phyloP scores from a whole-genome alignment of 1,139 yeast genomes.

The Sugiyamaella castrensis region DNA sequence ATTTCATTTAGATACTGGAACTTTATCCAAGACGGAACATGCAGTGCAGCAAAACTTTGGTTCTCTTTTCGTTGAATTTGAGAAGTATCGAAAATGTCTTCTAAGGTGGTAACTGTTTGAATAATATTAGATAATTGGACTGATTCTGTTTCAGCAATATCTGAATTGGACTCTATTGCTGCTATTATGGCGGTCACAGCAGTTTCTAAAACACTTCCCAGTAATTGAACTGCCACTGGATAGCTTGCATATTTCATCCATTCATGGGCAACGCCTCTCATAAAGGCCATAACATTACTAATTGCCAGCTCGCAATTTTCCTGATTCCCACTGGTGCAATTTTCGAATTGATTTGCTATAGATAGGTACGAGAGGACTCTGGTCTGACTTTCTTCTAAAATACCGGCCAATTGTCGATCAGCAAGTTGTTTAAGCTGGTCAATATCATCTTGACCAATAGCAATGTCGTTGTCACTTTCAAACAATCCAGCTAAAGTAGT shows the following conservation, averaged over 20 bases:
- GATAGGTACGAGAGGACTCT: constrained; percentile 15
- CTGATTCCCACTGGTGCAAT: constrained; percentile 26
- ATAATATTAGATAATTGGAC: constrained; percentile 30
- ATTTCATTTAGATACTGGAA: constrained; percentile 37
- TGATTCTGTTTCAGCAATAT: constrained; percentile 38
- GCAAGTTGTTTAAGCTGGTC: constrained; percentile 17
- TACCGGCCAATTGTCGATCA: constrained; percentile 15
- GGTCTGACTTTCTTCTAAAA: constrained; percentile 18
- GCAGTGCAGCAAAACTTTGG: constrained; percentile 29
- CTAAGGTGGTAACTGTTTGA: constrained; percentile 27
- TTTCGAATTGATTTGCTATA: constrained; percentile 25
- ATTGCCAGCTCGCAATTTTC: constrained; percentile 28
- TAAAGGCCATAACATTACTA: constrained; percentile 22
- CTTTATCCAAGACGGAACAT: constrained; percentile 42
- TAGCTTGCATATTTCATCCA: constrained; percentile 26
- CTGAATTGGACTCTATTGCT: constrained; percentile 29
- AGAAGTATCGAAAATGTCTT: constrained; percentile 24
- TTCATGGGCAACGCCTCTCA: constrained; percentile 21
- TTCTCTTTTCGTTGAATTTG: constrained; percentile 5
- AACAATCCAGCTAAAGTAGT: constrained; percentile 13
- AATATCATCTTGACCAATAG: constrained; percentile 17
- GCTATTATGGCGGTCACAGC: constrained; percentile 28
- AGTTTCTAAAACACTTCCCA: constrained; percentile 34
- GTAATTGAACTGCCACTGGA: constrained; percentile 27
- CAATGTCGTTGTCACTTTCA: constrained; percentile 11